phyloP scores from a whole-genome alignment of 371 early-diverging fungal species.

The Mortierella sp. region DNA sequence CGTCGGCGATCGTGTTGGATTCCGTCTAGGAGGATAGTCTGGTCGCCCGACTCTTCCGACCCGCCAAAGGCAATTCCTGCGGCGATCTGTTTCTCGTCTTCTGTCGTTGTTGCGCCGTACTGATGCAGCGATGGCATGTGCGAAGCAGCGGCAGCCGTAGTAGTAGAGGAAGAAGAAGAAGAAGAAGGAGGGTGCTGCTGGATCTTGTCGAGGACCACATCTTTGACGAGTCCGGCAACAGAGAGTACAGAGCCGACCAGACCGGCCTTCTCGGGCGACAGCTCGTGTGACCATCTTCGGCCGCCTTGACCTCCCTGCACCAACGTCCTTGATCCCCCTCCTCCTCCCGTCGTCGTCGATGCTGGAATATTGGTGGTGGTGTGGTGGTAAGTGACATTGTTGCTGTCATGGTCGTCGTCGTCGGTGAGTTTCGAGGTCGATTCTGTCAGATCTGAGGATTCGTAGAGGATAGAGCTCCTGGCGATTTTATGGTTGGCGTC shows the following conservation, averaged over 20 bases:
- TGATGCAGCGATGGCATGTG: not conserved
- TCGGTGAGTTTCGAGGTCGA: constrained; percentile 12
- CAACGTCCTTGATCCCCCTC: constrained; percentile 27
- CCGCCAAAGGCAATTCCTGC: constrained; percentile 47
- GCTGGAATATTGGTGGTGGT: not conserved
- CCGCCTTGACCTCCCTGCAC: constrained; percentile 47
- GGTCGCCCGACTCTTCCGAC: constrained; percentile 47
- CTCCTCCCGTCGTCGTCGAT: not conserved
- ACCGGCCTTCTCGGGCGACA: constrained; percentile 55
- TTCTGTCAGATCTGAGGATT: constrained; percentile 32
- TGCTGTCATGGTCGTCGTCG: not conserved
- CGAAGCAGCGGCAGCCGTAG: no score
- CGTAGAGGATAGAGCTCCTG: constrained; percentile 54
- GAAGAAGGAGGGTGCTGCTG: constrained; percentile 23
- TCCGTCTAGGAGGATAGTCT: constrained; percentile 31
- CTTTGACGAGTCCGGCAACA: constrained; percentile 48
- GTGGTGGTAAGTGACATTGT: not conserved
- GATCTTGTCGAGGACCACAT: constrained; percentile 54
- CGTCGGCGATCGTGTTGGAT: constrained; percentile 20
- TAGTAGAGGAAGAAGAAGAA: not conserved
- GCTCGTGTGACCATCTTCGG: constrained; percentile 54
- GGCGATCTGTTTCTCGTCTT: constrained; percentile 32
- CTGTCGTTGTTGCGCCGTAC: no score
- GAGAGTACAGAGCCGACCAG: constrained; percentile 34
- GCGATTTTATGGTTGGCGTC: constrained; percentile 18